Evolutionary conservation across 352 stramenopile genomes (phyloP).

Genomic region (Halophytophthora batemanensis): DNA sequence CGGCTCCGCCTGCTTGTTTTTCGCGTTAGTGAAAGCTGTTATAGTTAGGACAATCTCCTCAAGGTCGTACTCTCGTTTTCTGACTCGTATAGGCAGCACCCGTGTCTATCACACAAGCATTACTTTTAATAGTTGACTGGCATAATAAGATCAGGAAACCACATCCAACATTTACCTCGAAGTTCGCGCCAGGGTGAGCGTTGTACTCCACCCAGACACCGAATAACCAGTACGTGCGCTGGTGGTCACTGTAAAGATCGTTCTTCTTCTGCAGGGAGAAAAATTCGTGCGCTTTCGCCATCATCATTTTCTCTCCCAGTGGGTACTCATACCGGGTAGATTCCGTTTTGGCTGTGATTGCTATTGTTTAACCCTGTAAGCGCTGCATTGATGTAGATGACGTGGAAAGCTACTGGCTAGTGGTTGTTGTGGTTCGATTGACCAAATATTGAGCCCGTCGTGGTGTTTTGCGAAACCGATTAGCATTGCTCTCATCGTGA

Average conservation of each 20-base stretch:
- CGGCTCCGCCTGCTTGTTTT: conserved; percentile 12
- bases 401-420: too few relatives aligned
- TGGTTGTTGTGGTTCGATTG: too few relatives aligned
- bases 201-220: conserved; percentile 1
- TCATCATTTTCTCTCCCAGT: conserved; percentile 7
- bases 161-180: conserved; percentile 1
- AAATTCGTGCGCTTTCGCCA: conserved; percentile 2
- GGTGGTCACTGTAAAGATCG: not conserved
- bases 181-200: not conserved
- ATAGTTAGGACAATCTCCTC: conserved; percentile 8
- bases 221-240: not conserved
- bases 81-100: not conserved
- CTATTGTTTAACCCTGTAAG: too few relatives aligned
- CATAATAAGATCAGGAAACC: not conserved
- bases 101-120: not conserved
- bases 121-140: conserved; percentile 1
- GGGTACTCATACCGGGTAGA: too few relatives aligned
- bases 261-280: conserved; percentile 4
- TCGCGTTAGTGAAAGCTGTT: not conserved
- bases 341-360: too few relatives aligned
- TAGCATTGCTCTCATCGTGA: too few relatives aligned
- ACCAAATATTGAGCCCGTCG: too few relatives aligned
- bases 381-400: too few relatives aligned
- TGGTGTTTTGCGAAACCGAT: too few relatives aligned
- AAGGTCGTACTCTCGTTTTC: conserved; percentile 1